Conservation (phyloP, 2,329 filamentous ascomycete species). For the Fusarium domesticum region DNA sequence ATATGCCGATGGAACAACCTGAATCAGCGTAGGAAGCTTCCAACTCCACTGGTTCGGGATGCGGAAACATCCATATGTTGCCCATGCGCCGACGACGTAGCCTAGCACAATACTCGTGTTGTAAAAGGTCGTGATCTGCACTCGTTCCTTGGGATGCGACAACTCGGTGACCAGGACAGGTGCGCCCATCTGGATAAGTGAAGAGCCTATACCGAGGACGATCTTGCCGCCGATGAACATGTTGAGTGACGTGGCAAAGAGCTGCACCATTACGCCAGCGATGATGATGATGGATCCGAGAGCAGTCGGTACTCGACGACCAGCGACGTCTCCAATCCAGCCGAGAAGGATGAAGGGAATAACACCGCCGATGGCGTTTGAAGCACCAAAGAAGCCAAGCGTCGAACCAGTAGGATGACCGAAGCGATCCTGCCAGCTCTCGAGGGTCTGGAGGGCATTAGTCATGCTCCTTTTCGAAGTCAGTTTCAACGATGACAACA, state of each 20-base stretch:
- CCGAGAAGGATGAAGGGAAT: constrained; percentile 36
- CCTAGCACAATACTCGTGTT: constrained; percentile 22
- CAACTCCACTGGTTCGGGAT: constrained; percentile 20
- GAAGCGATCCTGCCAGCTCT: constrained; percentile 38
- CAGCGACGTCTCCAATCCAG: constrained; percentile 37
- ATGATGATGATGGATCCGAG: constrained; percentile 41
- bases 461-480: constrained; percentile 30
- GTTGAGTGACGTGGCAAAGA: constrained; percentile 34
- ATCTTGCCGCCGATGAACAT: constrained; percentile 41
- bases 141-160: constrained; percentile 37
- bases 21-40: constrained; percentile 46
- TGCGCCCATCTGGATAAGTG: constrained; percentile 41
- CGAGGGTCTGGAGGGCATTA: constrained; percentile 40
- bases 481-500: fast-evolving
- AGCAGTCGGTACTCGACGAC: constrained; percentile 35
- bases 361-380: constrained; percentile 40
- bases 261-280: constrained; percentile 35
- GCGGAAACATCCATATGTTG: constrained; percentile 24
- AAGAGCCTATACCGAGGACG: constrained; percentile 36
- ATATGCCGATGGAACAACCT: constrained; percentile 43
- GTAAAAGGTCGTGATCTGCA: constrained; percentile 22
- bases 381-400: constrained; percentile 40
- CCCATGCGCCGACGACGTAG: constrained; percentile 23
- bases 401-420: constrained; percentile 37
- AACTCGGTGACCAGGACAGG: constrained; percentile 44